Evolutionary conservation across 73 alveolate species (phyloP).

Genomic region (Paramecium biaurelia): DNA sequence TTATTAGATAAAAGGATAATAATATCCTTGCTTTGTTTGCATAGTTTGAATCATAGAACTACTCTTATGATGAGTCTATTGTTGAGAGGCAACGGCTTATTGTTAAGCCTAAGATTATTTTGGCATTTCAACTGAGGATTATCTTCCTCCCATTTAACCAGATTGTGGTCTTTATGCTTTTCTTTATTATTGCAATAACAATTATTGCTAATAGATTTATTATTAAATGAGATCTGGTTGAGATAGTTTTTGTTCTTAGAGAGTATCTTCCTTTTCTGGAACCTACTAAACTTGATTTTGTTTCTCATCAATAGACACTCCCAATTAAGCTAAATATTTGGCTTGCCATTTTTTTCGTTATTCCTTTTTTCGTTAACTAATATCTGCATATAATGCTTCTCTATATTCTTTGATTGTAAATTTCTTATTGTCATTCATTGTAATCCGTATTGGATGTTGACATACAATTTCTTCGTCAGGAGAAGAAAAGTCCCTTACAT

Average conservation of each 20-base stretch:
- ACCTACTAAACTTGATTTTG: neutral
- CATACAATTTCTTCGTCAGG: slow-evolving; percentile 82
- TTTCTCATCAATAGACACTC: slow-evolving; percentile 55
- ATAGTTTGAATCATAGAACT: neutral
- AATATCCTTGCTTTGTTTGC: neutral
- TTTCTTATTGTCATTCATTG: slow-evolving; percentile 83
- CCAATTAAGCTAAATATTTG: slow-evolving; percentile 61
- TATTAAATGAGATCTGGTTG: neutral
- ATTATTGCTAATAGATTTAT: neutral
- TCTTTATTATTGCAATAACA: neutral
- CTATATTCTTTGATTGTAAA: slow-evolving; percentile 81
- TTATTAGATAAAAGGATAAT: neutral
- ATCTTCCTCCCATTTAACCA: neutral
- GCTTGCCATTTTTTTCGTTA: slow-evolving; percentile 70
- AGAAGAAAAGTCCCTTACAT: slow-evolving; percentile 80
- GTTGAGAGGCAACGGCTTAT: neutral
- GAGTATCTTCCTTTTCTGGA: neutral
- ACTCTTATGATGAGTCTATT: neutral
- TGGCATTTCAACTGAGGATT: neutral
- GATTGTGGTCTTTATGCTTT: neutral
- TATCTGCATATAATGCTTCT: slow-evolving; percentile 78
- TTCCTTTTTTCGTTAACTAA: slow-evolving; percentile 75
- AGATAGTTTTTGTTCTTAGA: neutral
- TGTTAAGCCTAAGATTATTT: neutral
- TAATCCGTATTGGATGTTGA: slow-evolving; percentile 71